These are phyloP conservation scores for Boechera divaricarpa DNA, from an alignment of 345 rosid species.

Conservation along the genomic window DNA sequence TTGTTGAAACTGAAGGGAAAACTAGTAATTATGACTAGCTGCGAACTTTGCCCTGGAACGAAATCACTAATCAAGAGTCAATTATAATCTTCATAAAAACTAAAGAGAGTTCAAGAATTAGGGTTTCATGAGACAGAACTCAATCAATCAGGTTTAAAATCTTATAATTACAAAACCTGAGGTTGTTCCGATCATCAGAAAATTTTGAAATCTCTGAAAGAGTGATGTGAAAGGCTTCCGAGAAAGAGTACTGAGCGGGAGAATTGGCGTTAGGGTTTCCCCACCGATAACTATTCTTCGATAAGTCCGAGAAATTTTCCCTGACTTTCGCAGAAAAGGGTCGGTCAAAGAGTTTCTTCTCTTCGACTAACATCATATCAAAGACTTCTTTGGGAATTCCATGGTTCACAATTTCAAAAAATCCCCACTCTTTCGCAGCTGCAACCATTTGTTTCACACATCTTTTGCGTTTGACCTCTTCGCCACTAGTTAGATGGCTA, in stretches of 20 bases:
- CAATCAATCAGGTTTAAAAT: conserved; percentile 1
- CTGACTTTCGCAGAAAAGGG: conserved; percentile 55
- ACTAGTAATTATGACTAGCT: background rate
- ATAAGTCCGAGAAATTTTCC: conserved; percentile 45
- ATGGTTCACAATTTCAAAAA: conserved; percentile 75
- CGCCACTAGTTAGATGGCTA: conserved; percentile 35
- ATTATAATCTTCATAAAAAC: background rate
- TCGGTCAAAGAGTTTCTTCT: conserved; percentile 53
- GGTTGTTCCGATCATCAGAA: conserved; percentile 39
- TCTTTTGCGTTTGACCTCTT: conserved; percentile 37
- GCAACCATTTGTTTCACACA: conserved; percentile 52
- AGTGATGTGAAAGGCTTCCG: conserved; percentile 73
- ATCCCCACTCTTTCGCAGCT: conserved; percentile 76
- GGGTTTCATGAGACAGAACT: conserved; percentile 32
- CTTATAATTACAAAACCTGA: conserved; percentile 50
- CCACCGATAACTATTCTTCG: conserved; percentile 64
- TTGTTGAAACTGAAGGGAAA: conserved; percentile 15
- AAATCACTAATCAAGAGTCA: conserved; percentile 16
- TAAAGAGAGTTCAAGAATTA: background rate
- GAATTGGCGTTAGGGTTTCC: conserved; percentile 73
- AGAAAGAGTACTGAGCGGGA: conserved; percentile 64
- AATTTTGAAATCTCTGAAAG: conserved; percentile 50
- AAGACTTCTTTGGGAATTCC: conserved; percentile 55
- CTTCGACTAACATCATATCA: conserved; percentile 52
- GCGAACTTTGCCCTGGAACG: background rate